Evolutionary conservation across 164 flowering plant species (phyloP).

Genomic region (Magnolia sinica): DNA sequence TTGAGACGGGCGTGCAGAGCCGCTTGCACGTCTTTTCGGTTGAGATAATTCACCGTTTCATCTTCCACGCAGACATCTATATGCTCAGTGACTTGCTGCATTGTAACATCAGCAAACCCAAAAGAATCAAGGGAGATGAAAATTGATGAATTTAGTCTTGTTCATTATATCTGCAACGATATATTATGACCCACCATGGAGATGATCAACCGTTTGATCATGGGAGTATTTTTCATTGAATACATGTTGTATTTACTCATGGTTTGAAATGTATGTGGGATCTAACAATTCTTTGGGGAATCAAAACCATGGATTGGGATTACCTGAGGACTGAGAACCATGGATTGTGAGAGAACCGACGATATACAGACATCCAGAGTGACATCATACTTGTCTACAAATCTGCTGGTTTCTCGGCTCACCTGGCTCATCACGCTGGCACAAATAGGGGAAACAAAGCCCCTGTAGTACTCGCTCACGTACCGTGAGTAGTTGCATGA

Average conservation of each 20-base stretch:
- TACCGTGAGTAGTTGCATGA: slow-evolving; percentile 81
- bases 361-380: slow-evolving; percentile 91
- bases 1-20: slow-evolving; percentile 91
- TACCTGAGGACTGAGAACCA: slow-evolving; percentile 63
- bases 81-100: slow-evolving; percentile 52
- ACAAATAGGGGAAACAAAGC: slow-evolving; percentile 64
- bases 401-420: slow-evolving; percentile 67
- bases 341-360: slow-evolving; percentile 68
- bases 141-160: background rate
- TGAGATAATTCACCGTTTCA: slow-evolving; percentile 72
- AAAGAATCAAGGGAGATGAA: background rate
- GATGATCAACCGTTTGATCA: no score
- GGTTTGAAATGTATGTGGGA: no score
- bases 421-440: slow-evolving; percentile 73
- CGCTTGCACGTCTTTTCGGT: slow-evolving; percentile 69
- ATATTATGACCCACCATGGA: no score
- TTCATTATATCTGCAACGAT: no score
- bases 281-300: no score
- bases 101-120: background rate
- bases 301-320: background rate
- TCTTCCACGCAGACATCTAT: slow-evolving; percentile 94
- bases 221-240: no score
- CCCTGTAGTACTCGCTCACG: slow-evolving; percentile 79
- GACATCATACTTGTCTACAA: slow-evolving; percentile 84
- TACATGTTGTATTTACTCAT: no score